Evolutionary conservation across 306 rosid species (phyloP).

Genomic region (Pterocarpus macrocarpus): DNA sequence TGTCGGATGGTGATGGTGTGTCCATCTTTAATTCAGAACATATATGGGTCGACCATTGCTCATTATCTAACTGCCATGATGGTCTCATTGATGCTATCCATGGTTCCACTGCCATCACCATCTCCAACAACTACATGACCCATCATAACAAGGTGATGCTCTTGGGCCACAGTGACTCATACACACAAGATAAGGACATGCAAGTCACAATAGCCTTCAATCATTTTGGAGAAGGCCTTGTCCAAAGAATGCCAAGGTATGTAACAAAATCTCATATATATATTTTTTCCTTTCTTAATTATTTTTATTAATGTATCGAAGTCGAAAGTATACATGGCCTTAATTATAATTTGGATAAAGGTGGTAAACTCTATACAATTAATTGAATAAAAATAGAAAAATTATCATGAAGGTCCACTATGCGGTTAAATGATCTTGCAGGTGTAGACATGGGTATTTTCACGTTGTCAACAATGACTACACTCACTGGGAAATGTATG

Average conservation of each 20-base stretch:
- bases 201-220: background rate
- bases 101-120: background rate
- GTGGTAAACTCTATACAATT: no score
- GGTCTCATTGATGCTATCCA: background rate
- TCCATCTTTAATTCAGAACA: background rate
- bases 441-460: background rate
- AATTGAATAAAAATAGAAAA: background rate
- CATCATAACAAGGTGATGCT: background rate
- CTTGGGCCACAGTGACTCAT: background rate
- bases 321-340: background rate
- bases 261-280: no score
- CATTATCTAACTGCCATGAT: background rate
- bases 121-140: background rate
- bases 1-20: background rate
- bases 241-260: background rate
- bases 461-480: background rate
- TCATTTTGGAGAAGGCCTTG: conserved; percentile 7
- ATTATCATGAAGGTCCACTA: background rate
- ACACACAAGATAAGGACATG: background rate
- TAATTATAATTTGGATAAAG: no score
- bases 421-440: background rate
- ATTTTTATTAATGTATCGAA: no score
- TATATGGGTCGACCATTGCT: background rate
- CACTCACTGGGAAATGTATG: background rate
- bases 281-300: no score